Percentiles rank a stretch among this genome's conserved stretches.
Evolutionary conservation across 78 protist species (phyloP).

Genomic region (Isochrysis galbana): DNA sequence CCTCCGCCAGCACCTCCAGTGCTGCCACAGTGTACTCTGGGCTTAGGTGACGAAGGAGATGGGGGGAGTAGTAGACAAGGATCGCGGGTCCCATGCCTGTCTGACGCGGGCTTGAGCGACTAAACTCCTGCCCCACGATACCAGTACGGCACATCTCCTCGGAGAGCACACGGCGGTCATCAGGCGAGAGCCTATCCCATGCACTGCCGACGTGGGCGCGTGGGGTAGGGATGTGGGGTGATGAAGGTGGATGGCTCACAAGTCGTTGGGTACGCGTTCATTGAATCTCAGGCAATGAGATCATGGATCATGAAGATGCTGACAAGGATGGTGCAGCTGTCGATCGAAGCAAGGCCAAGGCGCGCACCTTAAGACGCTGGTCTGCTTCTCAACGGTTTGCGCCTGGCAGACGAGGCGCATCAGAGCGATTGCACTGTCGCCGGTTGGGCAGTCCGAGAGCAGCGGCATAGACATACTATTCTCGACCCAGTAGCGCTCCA

Average conservation of each 20-base stretch:
- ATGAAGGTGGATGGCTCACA: no score
- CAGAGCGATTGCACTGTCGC: not conserved
- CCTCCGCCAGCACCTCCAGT: not conserved
- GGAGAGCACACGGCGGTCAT: not conserved
- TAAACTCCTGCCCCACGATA: not conserved
- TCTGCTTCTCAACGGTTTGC: not conserved
- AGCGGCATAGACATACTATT: not conserved
- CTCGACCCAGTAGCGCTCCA: not conserved
- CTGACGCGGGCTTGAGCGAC: not conserved
- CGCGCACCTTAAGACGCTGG: not conserved
- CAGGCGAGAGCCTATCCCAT: not conserved
- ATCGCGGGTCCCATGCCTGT: not conserved
- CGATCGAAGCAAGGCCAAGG: no score
- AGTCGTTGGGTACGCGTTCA: no score
- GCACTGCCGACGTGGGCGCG: no score
- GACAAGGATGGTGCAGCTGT: no score
- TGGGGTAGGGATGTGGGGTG: no score
- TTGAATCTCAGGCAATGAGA: no score
- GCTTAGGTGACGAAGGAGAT: not conserved
- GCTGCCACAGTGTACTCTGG: not conserved
- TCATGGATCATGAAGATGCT: no score
- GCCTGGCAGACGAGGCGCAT: not conserved
- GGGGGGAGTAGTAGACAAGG: constrained; percentile 9
- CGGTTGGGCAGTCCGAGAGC: not conserved
- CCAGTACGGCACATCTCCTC: not conserved